Evolutionary conservation across 2,329 filamentous ascomycete species (phyloP).

Genomic region (Neurospora crassa): DNA sequence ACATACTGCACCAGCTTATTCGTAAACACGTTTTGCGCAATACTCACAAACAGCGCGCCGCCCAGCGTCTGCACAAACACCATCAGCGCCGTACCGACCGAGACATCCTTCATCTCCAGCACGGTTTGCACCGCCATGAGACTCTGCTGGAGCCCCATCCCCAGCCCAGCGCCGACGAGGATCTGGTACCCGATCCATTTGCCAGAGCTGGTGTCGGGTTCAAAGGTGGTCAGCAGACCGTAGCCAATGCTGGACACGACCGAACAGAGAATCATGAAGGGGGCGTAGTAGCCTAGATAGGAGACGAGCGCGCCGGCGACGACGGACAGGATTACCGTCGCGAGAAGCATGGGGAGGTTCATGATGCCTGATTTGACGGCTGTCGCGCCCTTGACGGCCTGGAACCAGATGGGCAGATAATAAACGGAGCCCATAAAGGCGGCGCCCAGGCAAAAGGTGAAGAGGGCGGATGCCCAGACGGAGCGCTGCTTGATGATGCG

Average conservation of each 20-base stretch:
- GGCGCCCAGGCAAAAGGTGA: constrained; percentile 25
- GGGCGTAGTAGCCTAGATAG: constrained; percentile 29
- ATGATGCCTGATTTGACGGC: constrained; percentile 28
- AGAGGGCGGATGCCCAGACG: constrained; percentile 23
- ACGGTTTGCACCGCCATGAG: constrained; percentile 34
- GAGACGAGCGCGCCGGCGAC: constrained; percentile 24
- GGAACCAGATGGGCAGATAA: constrained; percentile 30
- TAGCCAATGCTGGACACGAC: constrained; percentile 23
- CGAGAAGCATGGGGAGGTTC: constrained; percentile 27
- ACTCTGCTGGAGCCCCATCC: constrained; percentile 32
- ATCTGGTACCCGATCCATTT: constrained; percentile 35
- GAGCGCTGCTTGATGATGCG: constrained; percentile 29
- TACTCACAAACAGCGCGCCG: constrained; percentile 30
- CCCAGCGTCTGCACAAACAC: constrained; percentile 29
- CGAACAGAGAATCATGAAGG: constrained; percentile 27
- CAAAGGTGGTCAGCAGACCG: constrained; percentile 30
- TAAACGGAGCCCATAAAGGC: constrained; percentile 22
- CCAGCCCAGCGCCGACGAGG: constrained; percentile 30
- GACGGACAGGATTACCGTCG: constrained; percentile 23
- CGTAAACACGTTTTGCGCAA: constrained; percentile 34
- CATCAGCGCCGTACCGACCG: constrained; percentile 31
- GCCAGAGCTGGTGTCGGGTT: constrained; percentile 21
- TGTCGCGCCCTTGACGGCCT: constrained; percentile 27
- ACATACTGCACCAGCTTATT: constrained; percentile 36
- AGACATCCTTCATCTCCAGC: constrained; percentile 29